These are phyloP conservation scores for Selaginella tamariscina DNA, from an alignment of 75 land plant genomes.

Conservation along the genomic window DNA sequence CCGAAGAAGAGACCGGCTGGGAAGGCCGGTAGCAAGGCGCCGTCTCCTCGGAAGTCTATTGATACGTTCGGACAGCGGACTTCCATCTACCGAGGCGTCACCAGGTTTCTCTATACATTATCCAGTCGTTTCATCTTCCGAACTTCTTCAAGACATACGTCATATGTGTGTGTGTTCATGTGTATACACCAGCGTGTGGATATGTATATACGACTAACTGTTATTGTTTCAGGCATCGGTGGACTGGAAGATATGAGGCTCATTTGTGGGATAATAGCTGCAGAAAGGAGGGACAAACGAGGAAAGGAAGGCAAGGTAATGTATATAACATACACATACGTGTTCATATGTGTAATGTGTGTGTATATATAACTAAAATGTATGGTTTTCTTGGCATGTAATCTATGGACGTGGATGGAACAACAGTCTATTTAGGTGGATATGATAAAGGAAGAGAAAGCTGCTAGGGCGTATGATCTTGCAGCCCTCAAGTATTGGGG, in stretches of 20 bases:
- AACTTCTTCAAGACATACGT: too few relatives aligned
- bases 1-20: conserved; percentile 41
- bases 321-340: too few relatives aligned
- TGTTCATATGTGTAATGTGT: too few relatives aligned
- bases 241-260: conserved; percentile 93
- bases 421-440: conserved; percentile 51
- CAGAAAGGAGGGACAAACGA: conserved; percentile 89
- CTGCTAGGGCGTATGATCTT: conserved; percentile 84
- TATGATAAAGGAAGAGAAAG: conserved; percentile 94
- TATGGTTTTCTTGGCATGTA: too few relatives aligned
- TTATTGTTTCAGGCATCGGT: conserved; percentile 59
- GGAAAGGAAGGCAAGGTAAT: conserved; percentile 89
- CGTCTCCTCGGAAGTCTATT: conserved; percentile 35
- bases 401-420: too few relatives aligned
- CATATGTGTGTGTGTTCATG: too few relatives aligned
- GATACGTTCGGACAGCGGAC: conserved; percentile 79
- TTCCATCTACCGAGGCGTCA: conserved; percentile 80
- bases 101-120: conserved; percentile 37
- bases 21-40: conserved; percentile 40
- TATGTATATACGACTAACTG: background rate
- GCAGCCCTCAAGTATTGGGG: conserved; percentile 98
- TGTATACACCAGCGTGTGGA: too few relatives aligned
- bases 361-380: too few relatives aligned
- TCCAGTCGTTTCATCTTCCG: too few relatives aligned
- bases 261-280: conserved; percentile 96